Evolutionary conservation across 768 basidiomycete species (phyloP), one percentile per base, ranked within the genome.

Genomic region (Sistotremastrum suecicum): DNA sequence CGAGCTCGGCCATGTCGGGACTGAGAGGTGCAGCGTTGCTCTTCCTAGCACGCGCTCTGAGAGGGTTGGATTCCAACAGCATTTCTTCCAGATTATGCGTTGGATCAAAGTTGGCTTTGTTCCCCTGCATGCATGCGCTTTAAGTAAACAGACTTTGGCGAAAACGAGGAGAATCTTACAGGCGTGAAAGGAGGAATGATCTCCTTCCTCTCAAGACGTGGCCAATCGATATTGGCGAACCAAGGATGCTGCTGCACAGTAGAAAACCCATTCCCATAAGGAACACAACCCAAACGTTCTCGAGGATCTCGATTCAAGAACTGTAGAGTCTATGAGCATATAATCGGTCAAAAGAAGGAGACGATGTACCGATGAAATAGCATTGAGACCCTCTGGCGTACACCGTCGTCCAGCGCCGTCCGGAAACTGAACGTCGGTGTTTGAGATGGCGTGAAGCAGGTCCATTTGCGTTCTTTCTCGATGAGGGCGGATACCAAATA

Each of bases 41-140:
- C 60, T 94, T 97, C 43, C 94, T 78, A 50, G 84, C 80, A 58
- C 89, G 82, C 6, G 94, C 92, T 60, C 97, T 97, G 46, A 99
- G 69, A 38, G 94, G 94, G 55, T 98, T 97, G 58, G 97, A 92
- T 63, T 99, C 94, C 11, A 99, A 66, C 7, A 99, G 63, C 20
- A 99, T 70, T 63, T 99, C 94, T 58, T 99, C 94, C 34, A 99
- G 67, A 63, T 99, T 94, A 57, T 98, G 92, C 8, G 94, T 97
- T 30, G 94, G 92, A 59, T 99, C 94, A 58, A 99, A 99, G 62
- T 99, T 97, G 32, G 94, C 90, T 64, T 95, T 95, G 68, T 97
- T 98, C n/a, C 82, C 80, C 92, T 98, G 57, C 8, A 41, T 8
- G 43, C n/a, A n/a, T 32, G 9, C 43, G 38, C 28, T 33, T 9